phyloP scores from a whole-genome alignment of 495 filamentous ascomycete species.

The Ramalina intermedia region DNA sequence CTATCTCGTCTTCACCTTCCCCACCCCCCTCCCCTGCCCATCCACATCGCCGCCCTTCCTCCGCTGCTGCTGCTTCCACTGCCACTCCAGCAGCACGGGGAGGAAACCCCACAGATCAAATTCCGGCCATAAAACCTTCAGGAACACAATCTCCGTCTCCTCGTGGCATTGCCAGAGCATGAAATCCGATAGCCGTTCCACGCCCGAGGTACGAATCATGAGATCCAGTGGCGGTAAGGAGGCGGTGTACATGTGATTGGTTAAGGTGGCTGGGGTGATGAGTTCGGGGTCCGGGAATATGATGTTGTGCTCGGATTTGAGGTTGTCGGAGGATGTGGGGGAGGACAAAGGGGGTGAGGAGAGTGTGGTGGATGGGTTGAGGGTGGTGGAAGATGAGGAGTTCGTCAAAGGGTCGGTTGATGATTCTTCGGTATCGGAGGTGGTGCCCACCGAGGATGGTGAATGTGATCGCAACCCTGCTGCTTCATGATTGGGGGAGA shows the following conservation, averaged over 20 bases:
- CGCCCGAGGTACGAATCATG: conserved; percentile 78
- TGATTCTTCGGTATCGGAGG: conserved; percentile 18
- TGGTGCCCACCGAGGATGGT: conserved; percentile 9
- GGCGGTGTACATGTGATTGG: conserved; percentile 69
- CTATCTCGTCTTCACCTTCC: conserved; percentile 19
- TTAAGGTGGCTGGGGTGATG: conserved; percentile 67
- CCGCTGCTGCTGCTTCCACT: conserved; percentile 36
- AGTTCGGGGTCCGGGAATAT: conserved; percentile 57
- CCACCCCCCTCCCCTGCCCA: conserved; percentile 4
- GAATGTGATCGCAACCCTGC: conserved; percentile 8
- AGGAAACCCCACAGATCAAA: conserved; percentile 92
- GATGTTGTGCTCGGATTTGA: conserved; percentile 1
- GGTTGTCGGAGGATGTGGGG: background rate
- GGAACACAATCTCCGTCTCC: conserved; percentile 79
- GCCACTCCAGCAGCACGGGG: conserved; percentile 85
- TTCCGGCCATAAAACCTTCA: conserved; percentile 89
- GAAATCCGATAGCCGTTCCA: conserved; percentile 85
- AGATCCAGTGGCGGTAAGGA: conserved; percentile 78
- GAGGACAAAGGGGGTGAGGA: conserved; percentile 13
- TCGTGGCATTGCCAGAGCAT: conserved; percentile 98
- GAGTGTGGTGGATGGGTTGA: conserved; percentile 1
- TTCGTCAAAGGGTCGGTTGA: conserved; percentile 20
- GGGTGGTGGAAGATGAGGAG: too few species aligned
- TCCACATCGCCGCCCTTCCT: conserved; percentile 2
- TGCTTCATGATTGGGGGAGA: background rate